Base-by-base conservation (phyloP, 306 rosid genomes). In the Urtica urens region DNA sequence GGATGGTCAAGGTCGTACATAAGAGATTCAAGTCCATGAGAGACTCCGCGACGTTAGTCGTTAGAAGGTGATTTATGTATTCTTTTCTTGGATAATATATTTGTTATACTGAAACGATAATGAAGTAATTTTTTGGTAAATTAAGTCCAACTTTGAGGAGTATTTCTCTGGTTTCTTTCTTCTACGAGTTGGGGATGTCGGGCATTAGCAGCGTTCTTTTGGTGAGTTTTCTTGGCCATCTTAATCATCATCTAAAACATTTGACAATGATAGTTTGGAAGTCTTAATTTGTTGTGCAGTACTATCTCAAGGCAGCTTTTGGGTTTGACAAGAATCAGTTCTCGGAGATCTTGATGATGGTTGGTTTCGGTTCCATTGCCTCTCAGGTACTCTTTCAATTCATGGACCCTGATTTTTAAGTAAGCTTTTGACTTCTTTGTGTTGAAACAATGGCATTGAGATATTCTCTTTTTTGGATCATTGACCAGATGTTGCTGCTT, bases 101-200 rank as follows among this genome's bases (percentile, higher is more conserved):
- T 40, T 14, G 10, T 10, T 45, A 45, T 42, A 28, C 4, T 20
- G n/a, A n/a, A n/a, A n/a, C n/a, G n/a, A n/a, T 29, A n/a, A 41
- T 5, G 10, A 18, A 35, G 18, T 47, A 19, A 11, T 26, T 49
- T 39, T n/a, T 18, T 59, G 30, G 40, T 38, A 9, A 35, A 66
- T 85, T 52, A 78, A 86, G 95, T 69, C 84, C 77, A 0, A 71
- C 93, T 40, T 68, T 86, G 34, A 67, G 82, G 66, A 75, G 73
- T 46, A 86, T 74, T 58, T 65, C 95, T 69, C 63, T 81, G 58
- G 79, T 76, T 21, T 71, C 81, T 33, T 86, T 86, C 77, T 81
- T 86, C 66, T 78, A 73, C 23, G 74, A 81, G 54, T 52, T 86
- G 82, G 95, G 95, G 64, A 81, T 80, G 85, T 73, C 93, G 0